A percentile compares a stretch with the other conserved stretches of the same genome.
phyloP scores from a whole-genome alignment of 2,329 filamentous ascomycete genomes.

The Hymenoscyphus infarciens region DNA sequence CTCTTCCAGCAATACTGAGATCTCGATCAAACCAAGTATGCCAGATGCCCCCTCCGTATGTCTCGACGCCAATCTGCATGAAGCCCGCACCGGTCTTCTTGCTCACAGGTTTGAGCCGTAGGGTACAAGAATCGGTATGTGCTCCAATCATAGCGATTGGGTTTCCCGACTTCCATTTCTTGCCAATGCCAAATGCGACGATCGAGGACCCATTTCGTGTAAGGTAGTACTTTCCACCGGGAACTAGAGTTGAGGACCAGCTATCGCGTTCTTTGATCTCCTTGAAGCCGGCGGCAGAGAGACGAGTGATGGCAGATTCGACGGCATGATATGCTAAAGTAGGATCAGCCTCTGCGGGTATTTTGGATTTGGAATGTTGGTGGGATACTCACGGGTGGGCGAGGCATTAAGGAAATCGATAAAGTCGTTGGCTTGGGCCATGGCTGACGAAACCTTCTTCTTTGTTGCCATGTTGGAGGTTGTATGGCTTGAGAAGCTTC shows the following conservation, averaged over 20 bases:
- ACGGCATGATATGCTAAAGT: conserved; percentile 89
- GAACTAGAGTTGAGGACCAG: conserved; percentile 75
- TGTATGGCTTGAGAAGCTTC: not conserved
- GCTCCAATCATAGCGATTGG: conserved; percentile 90
- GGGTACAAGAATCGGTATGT: conserved; percentile 90
- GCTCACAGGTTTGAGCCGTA: conserved; percentile 90
- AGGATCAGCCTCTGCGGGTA: not conserved
- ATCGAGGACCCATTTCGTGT: conserved; percentile 92
- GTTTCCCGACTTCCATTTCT: conserved; percentile 87
- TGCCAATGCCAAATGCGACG: conserved; percentile 86
- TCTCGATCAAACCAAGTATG: conserved; percentile 98
- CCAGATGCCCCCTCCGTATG: conserved; percentile 95
- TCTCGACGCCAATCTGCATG: conserved; percentile 92
- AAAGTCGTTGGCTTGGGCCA: conserved; percentile 59
- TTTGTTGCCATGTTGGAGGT: not conserved
- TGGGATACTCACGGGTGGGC: conserved; percentile 69
- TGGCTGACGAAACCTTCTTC: conserved; percentile 1
- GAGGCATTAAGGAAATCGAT: conserved; percentile 91
- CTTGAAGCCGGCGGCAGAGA: conserved; percentile 81
- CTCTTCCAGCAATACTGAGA: conserved; percentile 82
- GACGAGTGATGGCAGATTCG: conserved; percentile 67
- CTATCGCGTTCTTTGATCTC: conserved; percentile 87
- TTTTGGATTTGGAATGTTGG: conserved; percentile 7
- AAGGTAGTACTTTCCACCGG: conserved; percentile 93
- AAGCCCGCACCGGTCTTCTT: conserved; percentile 85